Percentiles rank a stretch among this genome's conserved stretches.
Evolutionary conservation across 192 early-diverging fungal species (phyloP).

Genomic region (Entomortierella parvispora): DNA sequence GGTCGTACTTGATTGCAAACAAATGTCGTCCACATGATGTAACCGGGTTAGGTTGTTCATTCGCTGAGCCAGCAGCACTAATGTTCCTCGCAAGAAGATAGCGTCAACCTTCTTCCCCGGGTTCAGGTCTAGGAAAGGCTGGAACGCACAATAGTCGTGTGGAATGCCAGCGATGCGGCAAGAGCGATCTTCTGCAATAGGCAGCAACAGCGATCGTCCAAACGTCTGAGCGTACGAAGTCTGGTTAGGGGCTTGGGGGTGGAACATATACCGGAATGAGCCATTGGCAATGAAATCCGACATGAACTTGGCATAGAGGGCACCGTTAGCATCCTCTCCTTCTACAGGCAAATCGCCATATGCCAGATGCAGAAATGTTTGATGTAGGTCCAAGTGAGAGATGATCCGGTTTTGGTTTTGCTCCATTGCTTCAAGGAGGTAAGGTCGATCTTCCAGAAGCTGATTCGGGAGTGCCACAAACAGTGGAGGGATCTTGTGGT

Average conservation of each 20-base stretch:
- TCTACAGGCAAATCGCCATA: slow-evolving; percentile 30
- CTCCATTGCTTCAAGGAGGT: slow-evolving; percentile 16
- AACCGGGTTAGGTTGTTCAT: slow-evolving; percentile 29
- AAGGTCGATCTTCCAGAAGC: slow-evolving; percentile 17
- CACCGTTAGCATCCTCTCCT: neutral
- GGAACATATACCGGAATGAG: slow-evolving; percentile 32
- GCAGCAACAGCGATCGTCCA: slow-evolving; percentile 31
- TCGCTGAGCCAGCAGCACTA: slow-evolving; percentile 21
- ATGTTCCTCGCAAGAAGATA: slow-evolving; percentile 17
- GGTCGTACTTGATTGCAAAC: slow-evolving; percentile 3
- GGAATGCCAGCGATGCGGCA: slow-evolving; percentile 33
- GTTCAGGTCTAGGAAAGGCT: slow-evolving; percentile 35
- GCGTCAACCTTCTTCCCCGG: slow-evolving; percentile 20
- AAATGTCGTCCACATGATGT: slow-evolving; percentile 33
- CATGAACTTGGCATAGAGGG: slow-evolving; percentile 18
- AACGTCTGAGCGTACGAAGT: slow-evolving; percentile 44
- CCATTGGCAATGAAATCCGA: slow-evolving; percentile 34
- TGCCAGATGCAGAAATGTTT: slow-evolving; percentile 48
- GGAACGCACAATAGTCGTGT: slow-evolving; percentile 50
- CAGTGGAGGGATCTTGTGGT: slow-evolving; percentile 51
- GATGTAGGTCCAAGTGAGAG: slow-evolving; percentile 46
- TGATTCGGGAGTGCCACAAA: slow-evolving; percentile 35
- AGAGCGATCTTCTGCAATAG: slow-evolving; percentile 24
- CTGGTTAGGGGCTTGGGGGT: slow-evolving; percentile 16
- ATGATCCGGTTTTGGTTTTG: slow-evolving; percentile 32